Conservation (phyloP, 1,139 yeast species). For the Pichia sp. region DNA sequence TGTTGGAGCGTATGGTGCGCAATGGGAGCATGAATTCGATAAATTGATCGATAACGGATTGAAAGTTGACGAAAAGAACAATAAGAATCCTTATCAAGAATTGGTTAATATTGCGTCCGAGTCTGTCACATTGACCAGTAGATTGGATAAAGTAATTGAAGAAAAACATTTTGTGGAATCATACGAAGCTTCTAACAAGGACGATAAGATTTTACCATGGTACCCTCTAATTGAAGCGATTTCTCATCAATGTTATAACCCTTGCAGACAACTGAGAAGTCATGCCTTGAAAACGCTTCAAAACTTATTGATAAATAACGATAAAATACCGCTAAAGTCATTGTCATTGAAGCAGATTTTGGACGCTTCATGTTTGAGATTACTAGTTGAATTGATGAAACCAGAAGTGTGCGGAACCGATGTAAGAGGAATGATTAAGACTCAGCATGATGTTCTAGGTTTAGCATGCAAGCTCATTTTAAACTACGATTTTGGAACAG, state of each 20-base stretch:
- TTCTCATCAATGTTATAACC: slow-evolving; percentile 84
- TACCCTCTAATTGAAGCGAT: slow-evolving; percentile 69
- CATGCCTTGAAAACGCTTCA: slow-evolving; percentile 55
- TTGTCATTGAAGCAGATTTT: slow-evolving; percentile 49
- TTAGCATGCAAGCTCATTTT: slow-evolving; percentile 67
- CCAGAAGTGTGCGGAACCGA: slow-evolving; percentile 64
- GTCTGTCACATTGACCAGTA: slow-evolving; percentile 54
- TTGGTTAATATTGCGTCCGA: slow-evolving; percentile 50
- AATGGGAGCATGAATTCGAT: slow-evolving; percentile 59
- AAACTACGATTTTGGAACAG: slow-evolving; percentile 31
- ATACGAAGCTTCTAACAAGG: slow-evolving; percentile 19
- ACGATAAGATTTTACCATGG: slow-evolving; percentile 21
- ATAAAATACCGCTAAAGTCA: slow-evolving; percentile 23
- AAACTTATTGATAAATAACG: slow-evolving; percentile 30
- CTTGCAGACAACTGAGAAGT: slow-evolving; percentile 67
- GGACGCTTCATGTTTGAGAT: slow-evolving; percentile 68
- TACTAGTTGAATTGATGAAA: slow-evolving; percentile 57
- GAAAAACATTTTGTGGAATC: slow-evolving; percentile 22
- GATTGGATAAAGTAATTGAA: slow-evolving; percentile 32
- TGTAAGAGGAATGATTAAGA: slow-evolving; percentile 50
- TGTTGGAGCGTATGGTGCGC: slow-evolving; percentile 74
- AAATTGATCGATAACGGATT: slow-evolving; percentile 34
- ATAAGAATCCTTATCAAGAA: slow-evolving; percentile 40
- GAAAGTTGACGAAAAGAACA: slow-evolving; percentile 35
- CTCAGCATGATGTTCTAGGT: slow-evolving; percentile 60